Evolutionary conservation across 306 rosid species (phyloP).

Genomic region (Glycine latifolia): DNA sequence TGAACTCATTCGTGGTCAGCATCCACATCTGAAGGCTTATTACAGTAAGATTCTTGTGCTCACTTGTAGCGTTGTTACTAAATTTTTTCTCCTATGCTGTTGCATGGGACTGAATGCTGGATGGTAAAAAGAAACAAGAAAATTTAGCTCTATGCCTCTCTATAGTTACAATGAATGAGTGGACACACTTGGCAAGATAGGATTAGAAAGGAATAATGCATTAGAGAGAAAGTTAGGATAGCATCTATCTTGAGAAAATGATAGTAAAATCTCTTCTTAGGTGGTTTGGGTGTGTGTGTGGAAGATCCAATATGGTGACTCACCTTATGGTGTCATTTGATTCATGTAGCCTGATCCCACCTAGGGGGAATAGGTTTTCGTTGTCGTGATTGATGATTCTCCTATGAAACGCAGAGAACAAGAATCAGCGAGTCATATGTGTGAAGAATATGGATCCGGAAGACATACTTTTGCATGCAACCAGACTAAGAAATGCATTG

Average conservation of each 20-base stretch:
- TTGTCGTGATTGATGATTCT: conserved; percentile 17
- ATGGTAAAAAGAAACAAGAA: not conserved
- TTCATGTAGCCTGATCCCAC: not conserved
- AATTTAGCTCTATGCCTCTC: not conserved
- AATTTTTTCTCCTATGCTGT: not conserved
- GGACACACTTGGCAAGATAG: not conserved
- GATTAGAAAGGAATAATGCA: not conserved
- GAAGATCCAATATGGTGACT: not conserved
- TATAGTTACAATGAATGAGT: not conserved
- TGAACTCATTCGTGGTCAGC: conserved; percentile 93
- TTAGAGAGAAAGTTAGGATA: not conserved
- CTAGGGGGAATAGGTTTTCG: not conserved
- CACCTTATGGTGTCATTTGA: not conserved
- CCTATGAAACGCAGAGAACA: conserved; percentile 65
- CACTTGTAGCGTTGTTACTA: not conserved
- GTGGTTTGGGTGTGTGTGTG: not conserved
- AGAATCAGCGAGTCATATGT: conserved; percentile 75
- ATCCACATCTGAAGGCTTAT: conserved; percentile 84
- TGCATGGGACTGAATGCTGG: not conserved
- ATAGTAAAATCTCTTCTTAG: not conserved
- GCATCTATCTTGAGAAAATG: not conserved
- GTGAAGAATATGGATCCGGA: conserved; percentile 90
- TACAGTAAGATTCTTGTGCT: conserved; percentile 63
- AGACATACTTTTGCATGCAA: conserved; percentile 69
- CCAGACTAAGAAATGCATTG: conserved; percentile 79